Base-by-base conservation (phyloP, 2,329 filamentous ascomycete genomes). In the Clarireedia monteithiana region DNA sequence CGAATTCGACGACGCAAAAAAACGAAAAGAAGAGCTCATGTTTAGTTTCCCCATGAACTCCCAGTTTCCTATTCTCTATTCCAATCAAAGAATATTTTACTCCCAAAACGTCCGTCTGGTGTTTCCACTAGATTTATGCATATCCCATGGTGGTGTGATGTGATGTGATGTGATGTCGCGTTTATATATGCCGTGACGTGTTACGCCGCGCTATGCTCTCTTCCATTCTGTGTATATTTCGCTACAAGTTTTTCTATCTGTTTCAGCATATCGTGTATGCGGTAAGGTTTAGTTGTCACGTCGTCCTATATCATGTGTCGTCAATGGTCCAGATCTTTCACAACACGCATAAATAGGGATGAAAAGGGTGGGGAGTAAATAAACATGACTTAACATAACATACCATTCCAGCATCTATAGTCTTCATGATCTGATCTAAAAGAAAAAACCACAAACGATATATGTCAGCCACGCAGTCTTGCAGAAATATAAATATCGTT, bases 401-500 rank as follows among this genome's bases (percentile, higher is more conserved):
- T 70, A 84, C 84, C 73, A 91, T 89, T 38, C 86, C 86, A 17
- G 85, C 85, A 51, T 80, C 77, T 66, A 87, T 79, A 57, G 27
- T 30, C 27, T 30, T 30, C 27, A 7, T 30, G 27, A 30, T 30
- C 10, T 30, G 27, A 30, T 30, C 27, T 30, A 30, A 30, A 30
- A 30, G n/a, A n/a, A 20, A 10, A 30, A 30, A 7, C 10, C 27
- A 20, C 20, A 20, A 20, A 3, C 20, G 20, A 20, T 20, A 20
- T 20, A 20, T 20, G 20, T 20, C 20, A 20, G 20, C 20, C 2
- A 20, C 20, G 20, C 20, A 20, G 20, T 20, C 20, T 20, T 20
- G 20, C 20, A 20, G 20, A 20, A 20, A 20, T 20, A 20, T 20
- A 20, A 20, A 2, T 20, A 20, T 20, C 20, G 20, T 2, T 20